Conservation (phyloP, 345 rosid genomes). For the Eucalyptus fibrosa region DNA sequence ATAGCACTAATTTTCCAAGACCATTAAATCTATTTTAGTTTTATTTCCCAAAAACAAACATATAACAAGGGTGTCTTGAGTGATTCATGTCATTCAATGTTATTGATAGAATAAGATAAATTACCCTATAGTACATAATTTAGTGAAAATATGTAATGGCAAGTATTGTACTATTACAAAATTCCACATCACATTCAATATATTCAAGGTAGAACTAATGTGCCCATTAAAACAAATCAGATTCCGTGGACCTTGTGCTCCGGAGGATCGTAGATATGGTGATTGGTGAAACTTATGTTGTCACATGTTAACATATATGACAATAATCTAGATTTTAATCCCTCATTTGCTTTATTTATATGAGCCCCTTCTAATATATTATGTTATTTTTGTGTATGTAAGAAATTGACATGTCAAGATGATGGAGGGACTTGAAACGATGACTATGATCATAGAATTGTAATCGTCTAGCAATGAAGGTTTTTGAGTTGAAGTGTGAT, state of each 20-base stretch:
- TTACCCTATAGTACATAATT: fast-evolving
- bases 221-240: neutral
- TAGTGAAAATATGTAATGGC: fast-evolving
- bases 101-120: neutral
- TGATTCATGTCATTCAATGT: neutral
- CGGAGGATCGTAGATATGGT: neutral
- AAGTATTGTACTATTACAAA: neutral
- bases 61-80: neutral
- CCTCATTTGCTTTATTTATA: neutral
- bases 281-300: neutral
- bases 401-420: neutral
- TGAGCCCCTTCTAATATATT: neutral
- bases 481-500: neutral
- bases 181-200: neutral
- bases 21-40: neutral
- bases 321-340: too few species aligned
- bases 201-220: neutral
- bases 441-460: neutral
- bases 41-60: fast-evolving
- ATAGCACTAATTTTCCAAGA: fast-evolving
- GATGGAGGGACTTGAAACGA: neutral
- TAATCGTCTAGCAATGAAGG: fast-evolving
- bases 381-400: neutral
- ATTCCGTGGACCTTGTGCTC: neutral
- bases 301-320: neutral